phyloP scores from a whole-genome alignment of 2,329 filamentous ascomycete genomes.

The Paradendryphiella salina region DNA sequence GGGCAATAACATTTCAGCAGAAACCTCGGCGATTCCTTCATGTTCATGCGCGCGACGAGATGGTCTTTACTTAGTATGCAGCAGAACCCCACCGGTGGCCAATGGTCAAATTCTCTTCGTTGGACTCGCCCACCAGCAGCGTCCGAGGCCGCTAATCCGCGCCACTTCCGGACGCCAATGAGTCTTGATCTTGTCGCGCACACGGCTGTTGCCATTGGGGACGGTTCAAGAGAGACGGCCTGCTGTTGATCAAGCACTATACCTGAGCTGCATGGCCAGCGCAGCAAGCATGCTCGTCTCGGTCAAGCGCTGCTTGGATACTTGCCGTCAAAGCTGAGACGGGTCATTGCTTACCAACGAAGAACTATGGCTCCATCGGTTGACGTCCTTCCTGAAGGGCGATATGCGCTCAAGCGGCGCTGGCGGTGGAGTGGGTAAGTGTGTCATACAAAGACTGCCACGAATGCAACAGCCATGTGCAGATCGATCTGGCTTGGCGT shows the following conservation, averaged over 20 bases:
- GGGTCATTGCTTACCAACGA: background rate
- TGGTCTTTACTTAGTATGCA: background rate
- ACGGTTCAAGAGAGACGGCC: background rate
- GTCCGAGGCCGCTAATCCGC: background rate
- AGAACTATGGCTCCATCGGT: background rate
- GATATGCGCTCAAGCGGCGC: background rate
- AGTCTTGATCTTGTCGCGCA: constrained; percentile 2
- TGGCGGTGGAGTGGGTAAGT: background rate
- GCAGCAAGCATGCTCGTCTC: constrained; percentile 1
- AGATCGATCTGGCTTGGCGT: background rate
- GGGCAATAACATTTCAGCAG: background rate
- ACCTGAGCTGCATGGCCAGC: constrained; percentile 3
- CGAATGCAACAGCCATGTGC: background rate
- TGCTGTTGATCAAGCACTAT: constrained; percentile 5
- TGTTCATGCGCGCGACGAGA: background rate
- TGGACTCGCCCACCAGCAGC: background rate
- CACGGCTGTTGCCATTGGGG: background rate
- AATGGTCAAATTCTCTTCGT: background rate
- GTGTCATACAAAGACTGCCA: background rate
- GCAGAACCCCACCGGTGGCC: background rate
- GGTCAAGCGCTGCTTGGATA: background rate
- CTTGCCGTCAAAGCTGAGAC: background rate
- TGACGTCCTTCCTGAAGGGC: background rate
- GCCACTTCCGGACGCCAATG: constrained; percentile 5
- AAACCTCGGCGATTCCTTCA: background rate